Evolutionary conservation across 495 filamentous ascomycete genomes (phyloP), one percentile per base, ranked within the genome.

Genomic region (Geopyxis carbonaria): DNA sequence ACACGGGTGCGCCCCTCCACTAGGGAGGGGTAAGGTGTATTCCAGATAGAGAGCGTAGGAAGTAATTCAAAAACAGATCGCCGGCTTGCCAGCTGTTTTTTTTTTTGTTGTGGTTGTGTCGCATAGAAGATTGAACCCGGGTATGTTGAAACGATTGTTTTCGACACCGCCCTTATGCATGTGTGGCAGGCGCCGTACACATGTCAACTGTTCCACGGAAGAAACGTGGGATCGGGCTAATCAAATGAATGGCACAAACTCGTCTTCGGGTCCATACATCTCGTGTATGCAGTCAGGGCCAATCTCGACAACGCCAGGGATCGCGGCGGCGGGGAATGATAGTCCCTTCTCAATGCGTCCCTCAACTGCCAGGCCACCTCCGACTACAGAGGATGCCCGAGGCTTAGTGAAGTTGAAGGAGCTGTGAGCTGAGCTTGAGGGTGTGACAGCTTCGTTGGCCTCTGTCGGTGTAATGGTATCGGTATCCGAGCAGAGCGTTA

Each of bases 391-490:
- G 8, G 18, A 10, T n/a, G 29, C 29, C 19, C 28, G 27, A 14
- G 14, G 27, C 20, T 42, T 29, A 11, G 11, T 4, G 30, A 51
- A 51, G 15, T 51, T 45, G 24, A 56, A 41, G 14, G 47, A 51
- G 30, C 48, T 56, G 33, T 56, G 53, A 21, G 53, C 47, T 11
- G 53, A 56, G 31, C 38, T 44, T 7, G 42, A 41, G 38, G 53
- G 53, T 25, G 53, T 56, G 31, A 55, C 51, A 25, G 49, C 40
- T 29, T 56, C 53, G 31, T 47, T 42, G 10, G 34, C 38, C 20
- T 55, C 47, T n/a, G 37, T 37, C n/a, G 52, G 51, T 11, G 53
- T 56, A n/a, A 51, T 45, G 8, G 53, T 56, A 14, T 52, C 53
- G 19, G 53, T 50, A 30, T 56, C 53, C 11, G 53, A 56, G 19